Evolutionary conservation across 306 rosid species (phyloP).

Genomic region (Rosa rugosa): DNA sequence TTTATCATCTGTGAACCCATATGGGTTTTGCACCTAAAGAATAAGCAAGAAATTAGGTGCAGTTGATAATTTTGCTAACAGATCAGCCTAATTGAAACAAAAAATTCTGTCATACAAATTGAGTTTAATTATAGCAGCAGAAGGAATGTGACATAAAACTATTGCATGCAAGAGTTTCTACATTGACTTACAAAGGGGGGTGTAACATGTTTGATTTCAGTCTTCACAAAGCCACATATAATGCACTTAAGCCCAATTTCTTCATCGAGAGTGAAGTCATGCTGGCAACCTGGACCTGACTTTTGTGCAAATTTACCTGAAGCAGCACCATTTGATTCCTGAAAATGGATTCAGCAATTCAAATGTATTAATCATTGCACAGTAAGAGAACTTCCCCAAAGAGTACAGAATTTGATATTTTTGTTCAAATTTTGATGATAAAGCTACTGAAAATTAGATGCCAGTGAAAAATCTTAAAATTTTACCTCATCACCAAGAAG

Average conservation of each 20-base stretch:
- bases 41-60: slow-evolving; percentile 27
- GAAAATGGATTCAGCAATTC: slow-evolving; percentile 32
- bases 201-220: slow-evolving; percentile 60
- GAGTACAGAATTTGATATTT: slow-evolving; percentile 43
- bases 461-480: background rate
- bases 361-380: slow-evolving; percentile 50
- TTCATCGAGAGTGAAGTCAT: slow-evolving; percentile 62
- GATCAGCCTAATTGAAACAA: background rate
- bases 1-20: slow-evolving; percentile 56
- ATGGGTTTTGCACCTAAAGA: slow-evolving; percentile 52
- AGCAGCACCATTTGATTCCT: slow-evolving; percentile 48
- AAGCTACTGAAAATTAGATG: slow-evolving; percentile 10
- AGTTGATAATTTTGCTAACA: background rate
- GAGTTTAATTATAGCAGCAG: background rate
- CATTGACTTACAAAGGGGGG: slow-evolving; percentile 81
- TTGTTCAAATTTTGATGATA: slow-evolving; percentile 14
- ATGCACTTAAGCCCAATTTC: slow-evolving; percentile 75
- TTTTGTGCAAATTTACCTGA: slow-evolving; percentile 17
- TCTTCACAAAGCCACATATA: slow-evolving; percentile 62
- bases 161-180: slow-evolving; percentile 20
- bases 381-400: slow-evolving; percentile 69
- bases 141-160: background rate
- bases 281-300: slow-evolving; percentile 44
- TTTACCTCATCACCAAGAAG: slow-evolving; percentile 53
- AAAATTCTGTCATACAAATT: slow-evolving; percentile 3